Evolutionary conservation across 1,284 basidiomycete genomes (phyloP).

Genomic region (Agaricales sp.): DNA sequence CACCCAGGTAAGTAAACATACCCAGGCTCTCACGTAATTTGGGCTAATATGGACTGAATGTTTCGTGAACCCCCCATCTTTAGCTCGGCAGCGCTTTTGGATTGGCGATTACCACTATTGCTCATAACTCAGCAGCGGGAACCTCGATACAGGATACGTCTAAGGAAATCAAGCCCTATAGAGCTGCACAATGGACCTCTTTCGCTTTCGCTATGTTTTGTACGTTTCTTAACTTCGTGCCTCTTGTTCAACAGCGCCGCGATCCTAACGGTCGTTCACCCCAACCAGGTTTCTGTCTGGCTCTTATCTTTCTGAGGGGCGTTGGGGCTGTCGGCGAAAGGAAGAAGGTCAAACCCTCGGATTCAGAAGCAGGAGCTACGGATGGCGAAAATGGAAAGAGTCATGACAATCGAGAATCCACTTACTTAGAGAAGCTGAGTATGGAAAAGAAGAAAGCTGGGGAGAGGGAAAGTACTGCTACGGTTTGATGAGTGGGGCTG

Average conservation of each 20-base stretch:
- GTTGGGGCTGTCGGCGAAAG: not conserved
- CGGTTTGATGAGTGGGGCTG: too few relatives aligned
- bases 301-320: not conserved
- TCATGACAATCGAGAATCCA: not conserved
- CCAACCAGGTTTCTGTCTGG: not conserved
- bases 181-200: slow-evolving; percentile 1
- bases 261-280: too few relatives aligned
- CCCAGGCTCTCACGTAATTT: too few relatives aligned
- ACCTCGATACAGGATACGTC: not conserved
- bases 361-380: not conserved
- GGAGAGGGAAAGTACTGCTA: too few relatives aligned
- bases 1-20: not conserved
- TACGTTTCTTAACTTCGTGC: not conserved
- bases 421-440: not conserved
- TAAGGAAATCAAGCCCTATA: not conserved
- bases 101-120: slow-evolving; percentile 1
- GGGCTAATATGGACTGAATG: not conserved
- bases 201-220: not conserved
- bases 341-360: not conserved
- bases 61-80: not conserved
- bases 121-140: not conserved
- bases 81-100: slow-evolving; percentile 1
- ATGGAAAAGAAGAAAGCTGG: not conserved
- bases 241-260: too few relatives aligned
- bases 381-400: not conserved